These are phyloP conservation scores for Hevea brasiliensis DNA, from an alignment of 345 rosid genomes.

Conservation along the genomic window DNA sequence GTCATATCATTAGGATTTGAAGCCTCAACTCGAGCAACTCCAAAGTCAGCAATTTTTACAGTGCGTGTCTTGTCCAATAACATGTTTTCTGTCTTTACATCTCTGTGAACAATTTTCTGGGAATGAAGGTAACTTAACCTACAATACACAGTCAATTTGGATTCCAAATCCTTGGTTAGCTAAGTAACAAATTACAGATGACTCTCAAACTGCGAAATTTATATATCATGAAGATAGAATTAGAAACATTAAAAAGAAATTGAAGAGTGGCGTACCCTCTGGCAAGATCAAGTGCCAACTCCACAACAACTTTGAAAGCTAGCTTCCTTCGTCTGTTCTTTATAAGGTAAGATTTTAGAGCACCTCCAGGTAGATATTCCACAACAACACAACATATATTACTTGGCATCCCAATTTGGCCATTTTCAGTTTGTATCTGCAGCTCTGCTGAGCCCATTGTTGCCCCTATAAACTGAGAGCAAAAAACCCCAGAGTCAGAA, in stretches of 20 bases:
- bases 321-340: slow-evolving; percentile 88
- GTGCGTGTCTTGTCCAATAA: slow-evolving; percentile 80
- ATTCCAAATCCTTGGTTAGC: neutral
- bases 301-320: slow-evolving; percentile 87
- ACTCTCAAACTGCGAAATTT: neutral
- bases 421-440: slow-evolving; percentile 77
- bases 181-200: neutral
- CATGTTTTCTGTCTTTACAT: slow-evolving; percentile 99
- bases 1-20: slow-evolving; percentile 99
- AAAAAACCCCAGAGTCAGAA: slow-evolving; percentile 13
- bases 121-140: slow-evolving; percentile 98
- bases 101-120: slow-evolving; percentile 95
- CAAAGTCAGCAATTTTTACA: slow-evolving; percentile 92
- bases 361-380: slow-evolving; percentile 95
- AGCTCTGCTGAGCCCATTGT: slow-evolving; percentile 87
- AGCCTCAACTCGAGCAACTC: slow-evolving; percentile 98
- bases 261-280: slow-evolving; percentile 60
- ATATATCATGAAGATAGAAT: neutral
- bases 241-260: slow-evolving; percentile 6
- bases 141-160: slow-evolving; percentile 22
- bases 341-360: slow-evolving; percentile 79
- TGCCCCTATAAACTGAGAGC: slow-evolving; percentile 86
- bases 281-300: slow-evolving; percentile 95
- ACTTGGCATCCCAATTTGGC: slow-evolving; percentile 79
- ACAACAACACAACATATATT: slow-evolving; percentile 94